phyloP scores from a whole-genome alignment of 352 stramenopile genomes.

The Phytophthora fragariaefolia region DNA sequence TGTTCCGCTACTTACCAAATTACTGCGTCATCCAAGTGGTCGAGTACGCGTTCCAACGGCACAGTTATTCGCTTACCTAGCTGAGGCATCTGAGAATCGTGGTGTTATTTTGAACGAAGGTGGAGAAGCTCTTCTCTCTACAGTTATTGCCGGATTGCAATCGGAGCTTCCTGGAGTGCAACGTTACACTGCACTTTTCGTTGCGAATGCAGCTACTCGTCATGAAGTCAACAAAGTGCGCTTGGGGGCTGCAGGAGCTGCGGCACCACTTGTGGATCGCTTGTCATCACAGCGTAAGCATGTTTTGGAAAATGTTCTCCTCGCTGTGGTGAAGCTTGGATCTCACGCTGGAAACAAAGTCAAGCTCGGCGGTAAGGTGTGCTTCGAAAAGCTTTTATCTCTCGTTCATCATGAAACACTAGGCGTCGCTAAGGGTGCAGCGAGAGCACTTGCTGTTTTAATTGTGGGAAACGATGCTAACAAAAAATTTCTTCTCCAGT shows the following conservation, averaged over 20 bases:
- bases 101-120: slow-evolving; percentile 49
- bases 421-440: slow-evolving; percentile 65
- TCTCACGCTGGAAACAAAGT: slow-evolving; percentile 81
- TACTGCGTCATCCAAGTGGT: slow-evolving; percentile 35
- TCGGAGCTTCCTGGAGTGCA: slow-evolving; percentile 66
- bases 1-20: slow-evolving; percentile 44
- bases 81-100: slow-evolving; percentile 56
- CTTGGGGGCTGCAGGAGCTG: slow-evolving; percentile 54
- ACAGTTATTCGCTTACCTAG: slow-evolving; percentile 57
- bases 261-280: slow-evolving; percentile 58
- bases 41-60: slow-evolving; percentile 39
- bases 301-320: slow-evolving; percentile 74
- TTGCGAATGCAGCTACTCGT: slow-evolving; percentile 66
- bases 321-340: slow-evolving; percentile 71
- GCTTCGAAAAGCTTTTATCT: slow-evolving; percentile 72
- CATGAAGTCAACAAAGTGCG: slow-evolving; percentile 68
- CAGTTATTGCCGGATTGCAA: slow-evolving; percentile 50
- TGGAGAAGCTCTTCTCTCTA: slow-evolving; percentile 41
- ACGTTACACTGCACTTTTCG: slow-evolving; percentile 57
- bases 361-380: slow-evolving; percentile 74
- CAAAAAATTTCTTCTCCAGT: slow-evolving; percentile 73
- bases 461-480: slow-evolving; percentile 76
- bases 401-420: slow-evolving; percentile 73
- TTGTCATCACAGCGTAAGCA: slow-evolving; percentile 72
- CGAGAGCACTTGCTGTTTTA: slow-evolving; percentile 65